Base-by-base conservation (phyloP, 192 early-diverging fungal species). In the Coemansia sp. region DNA sequence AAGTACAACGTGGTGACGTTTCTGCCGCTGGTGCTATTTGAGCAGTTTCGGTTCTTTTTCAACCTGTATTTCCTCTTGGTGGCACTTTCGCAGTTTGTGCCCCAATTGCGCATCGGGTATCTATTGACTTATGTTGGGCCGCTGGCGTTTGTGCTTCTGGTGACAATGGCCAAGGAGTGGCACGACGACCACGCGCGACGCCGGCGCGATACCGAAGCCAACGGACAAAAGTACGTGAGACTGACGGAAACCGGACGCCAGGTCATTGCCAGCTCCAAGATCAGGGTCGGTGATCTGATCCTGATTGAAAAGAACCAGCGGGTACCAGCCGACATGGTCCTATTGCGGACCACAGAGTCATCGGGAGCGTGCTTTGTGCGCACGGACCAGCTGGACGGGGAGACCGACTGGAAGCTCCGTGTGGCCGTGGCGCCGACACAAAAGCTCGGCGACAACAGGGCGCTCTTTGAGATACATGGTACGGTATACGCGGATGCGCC, bases 381-480 rank as follows among this genome's bases (percentile, higher is more conserved):
- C 32, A 98, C 95, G 0, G 95, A 96, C 76, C 94, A 98, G 69
- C 82, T 98, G 26, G 95, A 98, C 59, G 95, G 95, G 58, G 95
- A 98, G 65, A 98, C 95, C 0, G 94, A 98, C 68, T 96, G 94
- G 94, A 98, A 98, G 80, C 76, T 98, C 60, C 80, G 90, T 41
- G 70, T 95, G 19, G 95, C 95, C 0, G 88, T 95, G 22, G 87
- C 91, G 4, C 86, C 86, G 0, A 85, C 86, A 9, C 95, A 98
- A 66, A 87, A 87, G 52, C 76, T 93, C 14, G 60, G 80, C 7
- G 74, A 75, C 32, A 83, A 90, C 58, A 58, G 77, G 24, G 73
- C 81, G 1, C 70, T 98, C 33, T 74, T 91, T 44, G 62, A 68
- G 26, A 40, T 90, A 38, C 74, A 83, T 22, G 93, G 87, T 5